Conservation (phyloP, 768 basidiomycete species). For the Gloeopeniophorella convolvens region DNA sequence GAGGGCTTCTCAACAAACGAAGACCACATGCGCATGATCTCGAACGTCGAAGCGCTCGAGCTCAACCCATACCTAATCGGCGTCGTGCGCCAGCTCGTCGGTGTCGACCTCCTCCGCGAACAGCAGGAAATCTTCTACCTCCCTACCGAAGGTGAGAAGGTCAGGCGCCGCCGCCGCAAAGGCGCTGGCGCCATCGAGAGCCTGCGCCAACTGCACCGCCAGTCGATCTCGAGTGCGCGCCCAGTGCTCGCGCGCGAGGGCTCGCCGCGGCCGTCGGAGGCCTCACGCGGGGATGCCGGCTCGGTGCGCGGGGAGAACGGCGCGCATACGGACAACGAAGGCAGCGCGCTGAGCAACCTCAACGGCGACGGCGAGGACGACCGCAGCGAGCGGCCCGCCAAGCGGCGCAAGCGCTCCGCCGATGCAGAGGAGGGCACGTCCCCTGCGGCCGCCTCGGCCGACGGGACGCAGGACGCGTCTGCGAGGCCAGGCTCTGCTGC, state of each 20-base stretch:
- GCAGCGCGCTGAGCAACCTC: slow-evolving; percentile 9
- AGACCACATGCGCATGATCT: slow-evolving; percentile 41
- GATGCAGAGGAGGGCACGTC: neutral
- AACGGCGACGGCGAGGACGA: neutral
- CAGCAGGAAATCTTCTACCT: slow-evolving; percentile 60
- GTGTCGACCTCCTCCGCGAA: slow-evolving; percentile 57
- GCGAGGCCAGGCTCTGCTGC: neutral
- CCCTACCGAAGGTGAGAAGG: slow-evolving; percentile 41
- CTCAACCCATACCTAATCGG: slow-evolving; percentile 50
- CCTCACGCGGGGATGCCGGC: neutral
- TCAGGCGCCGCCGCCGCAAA: slow-evolving; percentile 16
- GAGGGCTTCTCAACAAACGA: slow-evolving; percentile 49
- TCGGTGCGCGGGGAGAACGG: neutral
- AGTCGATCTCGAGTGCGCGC: slow-evolving; percentile 7
- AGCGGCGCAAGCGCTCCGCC: slow-evolving; percentile 5
- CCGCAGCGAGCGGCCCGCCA: neutral
- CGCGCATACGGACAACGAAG: neutral
- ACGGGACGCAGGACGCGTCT: neutral
- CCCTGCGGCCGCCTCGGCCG: neutral
- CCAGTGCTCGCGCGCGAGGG: slow-evolving; percentile 1
- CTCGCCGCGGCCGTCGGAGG: slow-evolving; percentile 11
- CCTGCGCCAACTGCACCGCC: slow-evolving; percentile 12
- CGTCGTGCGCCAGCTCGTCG: slow-evolving; percentile 53
- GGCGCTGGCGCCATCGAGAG: slow-evolving; percentile 3
- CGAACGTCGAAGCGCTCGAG: slow-evolving; percentile 42